Base-by-base conservation (phyloP, 805 yeast species). In the Candida xiaguanensis region DNA sequence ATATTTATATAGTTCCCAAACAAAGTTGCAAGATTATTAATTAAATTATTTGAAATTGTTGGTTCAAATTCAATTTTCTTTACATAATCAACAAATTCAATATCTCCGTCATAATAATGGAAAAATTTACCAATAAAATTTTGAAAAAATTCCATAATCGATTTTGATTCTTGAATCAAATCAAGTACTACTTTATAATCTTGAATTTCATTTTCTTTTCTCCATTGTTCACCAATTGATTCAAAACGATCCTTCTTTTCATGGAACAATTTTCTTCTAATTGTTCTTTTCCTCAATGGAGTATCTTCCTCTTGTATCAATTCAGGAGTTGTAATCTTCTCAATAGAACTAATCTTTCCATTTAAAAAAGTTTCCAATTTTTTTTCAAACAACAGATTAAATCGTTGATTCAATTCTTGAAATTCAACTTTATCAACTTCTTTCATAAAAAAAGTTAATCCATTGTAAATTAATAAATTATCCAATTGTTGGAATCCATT, bases 341-440 rank as follows among this genome's bases (percentile, higher is more conserved):
- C 23, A 7, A 33, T 13, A 4, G 28, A 12, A 8, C 3, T 23
- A 11, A 33, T 13, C 13, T 14, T 19, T 4, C 5, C 3, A 19
- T 7, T 14, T n/a, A 35, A 35, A 8, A 58, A 29, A 4, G 42
- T 47, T 19, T 62, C 67, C 23, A 65, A 46, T 29, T 65, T 58
- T 4, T 45, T 54, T 38, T 59, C 50, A 23, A 61, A 44, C 14
- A 42, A 46, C 30, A 51, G 43, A 25, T 65, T 66, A 33, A 80
- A 58, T 43, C 59, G 69, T 9, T 67, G 67, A 18, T 63, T 63
- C 40, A 80, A 74, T n/a, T 60, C 63, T 7, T 53, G 43, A 55
- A 73, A 85, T 4, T 74, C 71, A 2, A 58, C 58, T 0, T 61
- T 58, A 2, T 84, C 76, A 3, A 77, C 63, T 36, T 77, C 78